These are phyloP conservation scores for Cucumis hystrix DNA, from an alignment of 306 rosid species.

Conservation along the genomic window DNA sequence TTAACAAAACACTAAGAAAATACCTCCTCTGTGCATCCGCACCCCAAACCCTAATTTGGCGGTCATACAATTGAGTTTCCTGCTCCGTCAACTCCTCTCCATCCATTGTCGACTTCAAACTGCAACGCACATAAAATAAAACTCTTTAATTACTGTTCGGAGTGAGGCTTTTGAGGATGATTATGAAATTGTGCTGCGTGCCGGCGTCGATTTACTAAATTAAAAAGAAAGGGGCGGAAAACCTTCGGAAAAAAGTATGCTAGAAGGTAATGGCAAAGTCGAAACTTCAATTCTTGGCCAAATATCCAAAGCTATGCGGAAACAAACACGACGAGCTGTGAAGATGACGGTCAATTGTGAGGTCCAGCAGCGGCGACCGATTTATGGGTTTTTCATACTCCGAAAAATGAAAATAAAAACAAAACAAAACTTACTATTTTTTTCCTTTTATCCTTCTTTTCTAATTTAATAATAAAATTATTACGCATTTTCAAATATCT, in stretches of 20 bases:
- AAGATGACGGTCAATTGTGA: not conserved
- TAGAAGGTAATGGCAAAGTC: not conserved
- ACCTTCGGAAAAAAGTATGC: not conserved
- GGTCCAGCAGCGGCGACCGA: not conserved
- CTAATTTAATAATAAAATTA: too few species aligned
- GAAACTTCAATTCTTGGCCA: not conserved
- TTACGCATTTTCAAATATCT: too few species aligned
- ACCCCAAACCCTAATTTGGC: constrained; percentile 99
- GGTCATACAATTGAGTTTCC: constrained; percentile 91
- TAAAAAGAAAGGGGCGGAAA: not conserved
- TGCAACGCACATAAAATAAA: constrained; percentile 1
- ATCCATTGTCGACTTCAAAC: constrained; percentile 50
- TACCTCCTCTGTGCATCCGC: constrained; percentile 98
- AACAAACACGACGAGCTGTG: not conserved
- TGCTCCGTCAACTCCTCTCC: constrained; percentile 94
- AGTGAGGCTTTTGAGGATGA: not conserved
- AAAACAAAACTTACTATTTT: too few species aligned
- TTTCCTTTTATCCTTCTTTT: too few species aligned
- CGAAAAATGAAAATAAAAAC: not conserved
- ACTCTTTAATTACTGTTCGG: not conserved
- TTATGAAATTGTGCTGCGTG: not conserved
- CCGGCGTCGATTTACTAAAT: not conserved
- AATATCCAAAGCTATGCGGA: not conserved
- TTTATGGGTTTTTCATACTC: not conserved
- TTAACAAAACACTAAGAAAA: not conserved